Evolutionary conservation across 306 rosid genomes (phyloP), one percentile per base, ranked within the genome.

Genomic region (Trifolium fragiferum): DNA sequence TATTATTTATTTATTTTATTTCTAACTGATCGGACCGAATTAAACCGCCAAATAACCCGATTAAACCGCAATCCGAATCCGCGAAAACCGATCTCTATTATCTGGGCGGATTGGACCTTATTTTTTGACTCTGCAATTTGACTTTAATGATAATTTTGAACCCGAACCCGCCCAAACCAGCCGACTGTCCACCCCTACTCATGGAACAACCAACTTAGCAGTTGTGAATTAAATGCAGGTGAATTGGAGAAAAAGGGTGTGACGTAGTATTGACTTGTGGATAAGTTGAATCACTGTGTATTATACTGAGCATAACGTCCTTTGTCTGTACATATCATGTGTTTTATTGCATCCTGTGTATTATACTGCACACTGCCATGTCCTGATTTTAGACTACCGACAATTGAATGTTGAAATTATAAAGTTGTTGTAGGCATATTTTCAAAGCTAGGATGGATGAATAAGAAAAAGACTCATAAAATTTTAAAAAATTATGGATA

Each of bases 181-280:
- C n/a, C n/a, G n/a, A n/a, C n/a, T n/a, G n/a, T n/a, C n/a, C n/a
- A n/a, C n/a, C n/a, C n/a, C n/a, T n/a, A n/a, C n/a, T n/a, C n/a
- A n/a, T n/a, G n/a, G n/a, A n/a, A n/a, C n/a, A n/a, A n/a, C n/a
- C n/a, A n/a, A n/a, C n/a, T n/a, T n/a, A 44, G 1, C 15, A 44
- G 12, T 44, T 46, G 6, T 46, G 7, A 46, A 46, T 46, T 46
- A 33, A 58, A 12, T 40, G 21, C 30, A 32, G 25, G 60, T 55
- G 20, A 57, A 57, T n/a, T 53, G 49, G n/a, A n/a, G n/a, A 10
- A 57, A 38, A 43, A 60, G 18, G 16, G 14, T 21, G 27, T 76
- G 81, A 72, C 41, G 59, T 44, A 55, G 25, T 20, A 60, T 80
- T 80, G 69, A 49, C 71, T 58, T 33, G 0, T 68, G 61, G 41